Evolutionary conservation across 805 yeast species (phyloP).

Genomic region (Yarrowia yakushimensis): DNA sequence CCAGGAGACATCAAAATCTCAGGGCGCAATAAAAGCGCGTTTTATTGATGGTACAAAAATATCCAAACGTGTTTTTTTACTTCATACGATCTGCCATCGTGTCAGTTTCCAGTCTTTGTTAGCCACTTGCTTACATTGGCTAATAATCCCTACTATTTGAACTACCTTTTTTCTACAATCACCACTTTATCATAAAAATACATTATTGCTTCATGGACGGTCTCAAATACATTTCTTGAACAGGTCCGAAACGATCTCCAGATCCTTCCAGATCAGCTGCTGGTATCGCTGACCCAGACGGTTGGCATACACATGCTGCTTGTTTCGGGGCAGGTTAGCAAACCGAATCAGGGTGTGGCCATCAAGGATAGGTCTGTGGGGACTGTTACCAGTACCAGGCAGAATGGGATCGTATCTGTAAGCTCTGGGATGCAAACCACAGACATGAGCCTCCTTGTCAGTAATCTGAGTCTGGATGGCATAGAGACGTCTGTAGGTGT

Average conservation of each 20-base stretch:
- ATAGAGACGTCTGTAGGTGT: constrained; percentile 72
- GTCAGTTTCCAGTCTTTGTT: too few species aligned
- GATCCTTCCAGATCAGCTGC: constrained; percentile 22
- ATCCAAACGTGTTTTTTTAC: too few species aligned
- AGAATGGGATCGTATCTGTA: constrained; percentile 31
- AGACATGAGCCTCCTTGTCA: constrained; percentile 67
- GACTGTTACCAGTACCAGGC: constrained; percentile 19
- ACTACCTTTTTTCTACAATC: not conserved
- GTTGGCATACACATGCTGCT: constrained; percentile 17
- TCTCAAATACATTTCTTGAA: constrained; percentile 12
- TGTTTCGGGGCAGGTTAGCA: constrained; percentile 31
- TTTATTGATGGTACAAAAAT: not conserved
- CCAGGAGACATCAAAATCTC: not conserved
- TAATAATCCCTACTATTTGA: not conserved
- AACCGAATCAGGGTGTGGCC: constrained; percentile 33
- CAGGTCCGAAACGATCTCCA: constrained; percentile 8
- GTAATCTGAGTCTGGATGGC: constrained; percentile 82
- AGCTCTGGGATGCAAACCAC: constrained; percentile 72
- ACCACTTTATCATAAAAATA: not conserved
- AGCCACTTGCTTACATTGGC: not conserved
- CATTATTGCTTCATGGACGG: not conserved
- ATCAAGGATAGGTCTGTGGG: constrained; percentile 34
- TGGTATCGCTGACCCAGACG: constrained; percentile 19
- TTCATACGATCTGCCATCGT: too few species aligned
- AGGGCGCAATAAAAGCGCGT: not conserved